phyloP scores from a whole-genome alignment of 345 rosid species.

The Cardiospermum halicacabum region DNA sequence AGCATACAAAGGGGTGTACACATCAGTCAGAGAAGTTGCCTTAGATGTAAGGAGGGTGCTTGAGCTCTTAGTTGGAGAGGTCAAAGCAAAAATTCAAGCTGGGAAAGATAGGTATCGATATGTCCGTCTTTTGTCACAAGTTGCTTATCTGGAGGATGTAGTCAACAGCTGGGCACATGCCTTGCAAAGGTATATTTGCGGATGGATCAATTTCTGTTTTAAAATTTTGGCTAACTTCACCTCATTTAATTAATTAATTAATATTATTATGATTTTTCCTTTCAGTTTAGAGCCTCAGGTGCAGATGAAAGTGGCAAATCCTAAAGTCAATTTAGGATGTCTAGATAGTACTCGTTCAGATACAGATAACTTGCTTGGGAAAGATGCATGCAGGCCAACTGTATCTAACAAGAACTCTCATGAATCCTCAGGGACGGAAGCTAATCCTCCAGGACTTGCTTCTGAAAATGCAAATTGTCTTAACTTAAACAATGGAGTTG shows the following conservation, averaged over 20 bases:
- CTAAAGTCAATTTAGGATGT: conserved; percentile 30
- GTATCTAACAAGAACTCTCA: conserved; percentile 18
- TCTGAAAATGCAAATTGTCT: conserved; percentile 26
- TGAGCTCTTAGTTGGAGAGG: conserved; percentile 72
- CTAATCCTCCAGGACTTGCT: conserved; percentile 16
- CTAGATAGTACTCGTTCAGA: conserved; percentile 12
- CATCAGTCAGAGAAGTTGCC: conserved; percentile 70
- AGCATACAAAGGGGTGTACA: conserved; percentile 74
- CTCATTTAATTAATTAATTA: conserved; percentile 28
- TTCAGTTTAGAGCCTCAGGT: conserved; percentile 66
- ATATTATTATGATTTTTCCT: too few species aligned
- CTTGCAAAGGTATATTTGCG: conserved; percentile 60
- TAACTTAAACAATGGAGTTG: conserved; percentile 23
- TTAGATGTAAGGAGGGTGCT: conserved; percentile 82
- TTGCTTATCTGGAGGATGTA: conserved; percentile 88
- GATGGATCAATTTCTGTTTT: conserved; percentile 11
- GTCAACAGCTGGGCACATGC: conserved; percentile 85
- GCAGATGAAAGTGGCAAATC: conserved; percentile 32
- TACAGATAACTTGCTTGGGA: conserved; percentile 22
- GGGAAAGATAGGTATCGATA: conserved; percentile 80
- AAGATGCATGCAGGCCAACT: conserved; percentile 28
- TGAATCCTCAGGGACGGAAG: conserved; percentile 28
- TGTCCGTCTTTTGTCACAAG: conserved; percentile 77
- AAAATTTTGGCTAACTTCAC: conserved; percentile 23
- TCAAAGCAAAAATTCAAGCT: conserved; percentile 65